Percentiles rank a stretch among this genome's conserved stretches.
Conservation (phyloP, 2,329 filamentous ascomycete genomes). For the Penicillium sp. region DNA sequence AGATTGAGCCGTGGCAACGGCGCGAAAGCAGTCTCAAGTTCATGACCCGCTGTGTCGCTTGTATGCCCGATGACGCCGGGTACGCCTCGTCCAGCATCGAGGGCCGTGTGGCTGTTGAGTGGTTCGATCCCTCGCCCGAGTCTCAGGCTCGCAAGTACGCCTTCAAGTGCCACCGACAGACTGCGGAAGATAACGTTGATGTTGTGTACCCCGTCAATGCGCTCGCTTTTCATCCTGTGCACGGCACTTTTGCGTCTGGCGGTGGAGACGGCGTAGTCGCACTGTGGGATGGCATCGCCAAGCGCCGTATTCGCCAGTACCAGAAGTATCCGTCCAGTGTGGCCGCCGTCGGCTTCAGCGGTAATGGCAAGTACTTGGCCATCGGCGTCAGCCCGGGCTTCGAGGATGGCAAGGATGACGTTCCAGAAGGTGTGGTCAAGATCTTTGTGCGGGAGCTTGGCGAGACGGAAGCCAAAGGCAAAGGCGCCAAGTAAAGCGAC, state of each 20-base stretch:
- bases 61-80: conserved; percentile 94
- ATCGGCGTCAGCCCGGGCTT: conserved; percentile 82
- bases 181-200: conserved; percentile 61
- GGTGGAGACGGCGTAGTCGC: conserved; percentile 91
- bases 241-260: conserved; percentile 82
- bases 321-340: conserved; percentile 78
- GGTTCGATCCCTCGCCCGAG: conserved; percentile 87
- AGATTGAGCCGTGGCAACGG: conserved; percentile 81
- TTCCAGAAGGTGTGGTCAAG: conserved; percentile 67
- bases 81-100: conserved; percentile 93
- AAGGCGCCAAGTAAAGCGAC: conserved; percentile 61
- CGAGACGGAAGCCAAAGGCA: conserved; percentile 84
- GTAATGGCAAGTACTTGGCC: conserved; percentile 73
- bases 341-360: conserved; percentile 71
- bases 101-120: conserved; percentile 92
- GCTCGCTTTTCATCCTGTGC: conserved; percentile 77
- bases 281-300: conserved; percentile 87
- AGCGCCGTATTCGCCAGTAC: conserved; percentile 85
- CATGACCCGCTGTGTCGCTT: conserved; percentile 86
- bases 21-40: conserved; percentile 94
- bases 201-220: conserved; percentile 91
- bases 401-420: conserved; percentile 79
- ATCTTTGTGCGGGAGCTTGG: conserved; percentile 79
- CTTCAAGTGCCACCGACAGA: conserved; percentile 95
- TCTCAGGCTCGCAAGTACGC: conserved; percentile 93